A percentile compares a stretch with the other conserved stretches of the same genome.
Evolutionary conservation across 2,329 filamentous ascomycete species (phyloP).

Genomic region (Venturia oleaginea): DNA sequence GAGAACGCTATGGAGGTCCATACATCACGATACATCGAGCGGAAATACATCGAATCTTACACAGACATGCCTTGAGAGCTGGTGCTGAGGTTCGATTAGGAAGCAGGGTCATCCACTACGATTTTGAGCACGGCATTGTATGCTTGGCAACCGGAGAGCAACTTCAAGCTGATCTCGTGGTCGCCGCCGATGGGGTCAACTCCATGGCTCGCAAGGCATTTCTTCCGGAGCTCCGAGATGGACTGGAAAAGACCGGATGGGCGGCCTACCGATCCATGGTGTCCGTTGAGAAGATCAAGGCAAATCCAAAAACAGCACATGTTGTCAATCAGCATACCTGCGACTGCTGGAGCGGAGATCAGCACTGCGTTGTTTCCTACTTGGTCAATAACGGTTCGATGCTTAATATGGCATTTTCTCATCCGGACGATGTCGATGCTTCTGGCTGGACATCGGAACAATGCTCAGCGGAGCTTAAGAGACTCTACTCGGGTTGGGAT

Average conservation of each 20-base stretch:
- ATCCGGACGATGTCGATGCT: conserved; percentile 17
- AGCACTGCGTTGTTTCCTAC: conserved; percentile 18
- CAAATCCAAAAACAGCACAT: conserved; percentile 14
- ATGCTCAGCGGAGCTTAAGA: conserved; percentile 11
- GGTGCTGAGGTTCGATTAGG: conserved; percentile 17
- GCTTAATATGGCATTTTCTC: conserved; percentile 17
- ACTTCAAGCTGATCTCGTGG: conserved; percentile 26
- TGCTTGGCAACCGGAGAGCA: conserved; percentile 15
- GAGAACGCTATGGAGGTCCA: conserved; percentile 33
- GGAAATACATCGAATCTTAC: conserved; percentile 34
- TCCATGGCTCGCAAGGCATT: conserved; percentile 28
- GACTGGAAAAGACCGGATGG: conserved; percentile 17
- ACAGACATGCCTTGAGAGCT: conserved; percentile 16
- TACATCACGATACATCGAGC: conserved; percentile 49
- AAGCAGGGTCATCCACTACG: conserved; percentile 17
- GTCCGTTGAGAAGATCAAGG: conserved; percentile 15
- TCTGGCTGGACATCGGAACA: conserved; percentile 16
- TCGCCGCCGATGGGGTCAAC: conserved; percentile 39
- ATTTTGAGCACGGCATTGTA: conserved; percentile 16
- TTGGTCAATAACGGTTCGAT: conserved; percentile 17
- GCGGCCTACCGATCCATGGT: conserved; percentile 18
- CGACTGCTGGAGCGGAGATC: conserved; percentile 17
- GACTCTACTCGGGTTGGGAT: conserved; percentile 14
- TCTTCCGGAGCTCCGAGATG: conserved; percentile 11
- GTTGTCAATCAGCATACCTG: conserved; percentile 16